A percentile compares a stretch with the other conserved stretches of the same genome.
These are phyloP conservation scores for Lepidium didymum DNA, from an alignment of 345 rosid genomes.

Conservation along the genomic window DNA sequence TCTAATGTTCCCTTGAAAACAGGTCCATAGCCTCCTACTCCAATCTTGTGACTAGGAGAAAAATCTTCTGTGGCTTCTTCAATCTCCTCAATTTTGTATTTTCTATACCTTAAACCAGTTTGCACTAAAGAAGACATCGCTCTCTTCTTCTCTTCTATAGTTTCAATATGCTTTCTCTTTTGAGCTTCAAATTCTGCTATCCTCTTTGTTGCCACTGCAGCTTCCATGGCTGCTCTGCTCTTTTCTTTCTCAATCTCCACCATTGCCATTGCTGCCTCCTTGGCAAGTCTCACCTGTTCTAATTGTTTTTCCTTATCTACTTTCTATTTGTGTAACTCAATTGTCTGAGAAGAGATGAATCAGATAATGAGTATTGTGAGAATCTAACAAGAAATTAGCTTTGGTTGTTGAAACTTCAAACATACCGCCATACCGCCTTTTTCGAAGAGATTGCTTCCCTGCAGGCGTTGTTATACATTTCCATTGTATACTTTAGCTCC, in stretches of 20 bases:
- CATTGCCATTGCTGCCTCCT: constrained; percentile 52
- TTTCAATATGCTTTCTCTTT: constrained; percentile 49
- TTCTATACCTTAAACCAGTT: constrained; percentile 41
- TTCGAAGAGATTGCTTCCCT: constrained; percentile 72
- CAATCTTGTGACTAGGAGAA: constrained; percentile 48
- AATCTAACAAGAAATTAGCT: not conserved
- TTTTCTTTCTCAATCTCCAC: constrained; percentile 58
- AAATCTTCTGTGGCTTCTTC: constrained; percentile 64
- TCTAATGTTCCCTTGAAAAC: constrained; percentile 58
- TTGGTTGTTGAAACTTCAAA: not conserved
- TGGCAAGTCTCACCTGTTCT: constrained; percentile 44
- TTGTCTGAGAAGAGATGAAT: constrained; percentile 34
- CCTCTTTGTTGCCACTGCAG: constrained; percentile 51
- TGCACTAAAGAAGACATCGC: constrained; percentile 13
- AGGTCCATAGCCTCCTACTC: constrained; percentile 98
- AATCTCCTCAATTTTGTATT: constrained; percentile 67
- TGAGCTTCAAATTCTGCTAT: constrained; percentile 53
- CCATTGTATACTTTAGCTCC: constrained; percentile 75
- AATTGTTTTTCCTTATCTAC: constrained; percentile 42
- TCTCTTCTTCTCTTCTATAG: constrained; percentile 30
- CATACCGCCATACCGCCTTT: constrained; percentile 50
- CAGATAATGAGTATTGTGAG: not conserved
- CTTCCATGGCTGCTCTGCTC: constrained; percentile 51
- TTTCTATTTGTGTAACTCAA: constrained; percentile 52
- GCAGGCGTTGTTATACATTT: constrained; percentile 65